Percentiles rank a stretch among this genome's conserved stretches.
phyloP scores from a whole-genome alignment of 768 basidiomycete species.

The Amanita molliuscula region DNA sequence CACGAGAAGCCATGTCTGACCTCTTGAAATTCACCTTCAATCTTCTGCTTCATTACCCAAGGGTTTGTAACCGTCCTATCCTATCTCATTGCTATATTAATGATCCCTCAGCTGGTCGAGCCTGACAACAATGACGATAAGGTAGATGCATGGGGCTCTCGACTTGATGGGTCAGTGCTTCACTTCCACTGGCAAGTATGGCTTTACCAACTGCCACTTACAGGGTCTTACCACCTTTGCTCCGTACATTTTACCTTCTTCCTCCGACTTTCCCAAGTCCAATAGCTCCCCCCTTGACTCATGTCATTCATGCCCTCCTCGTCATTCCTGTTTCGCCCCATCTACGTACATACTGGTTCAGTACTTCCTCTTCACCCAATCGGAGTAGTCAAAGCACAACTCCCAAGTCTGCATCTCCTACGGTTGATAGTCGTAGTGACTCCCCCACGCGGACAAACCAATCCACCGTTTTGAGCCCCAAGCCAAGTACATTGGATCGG shows the following conservation, averaged over 20 bases:
- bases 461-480: slow-evolving; percentile 20
- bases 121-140: slow-evolving; percentile 32
- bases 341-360: slow-evolving; percentile 57
- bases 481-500: slow-evolving; percentile 42
- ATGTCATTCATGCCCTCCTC: slow-evolving; percentile 76
- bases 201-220: background rate
- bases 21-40: slow-evolving; percentile 82
- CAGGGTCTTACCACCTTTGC: slow-evolving; percentile 62
- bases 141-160: slow-evolving; percentile 67
- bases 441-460: slow-evolving; percentile 23
- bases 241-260: slow-evolving; percentile 60
- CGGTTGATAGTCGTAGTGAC: slow-evolving; percentile 25
- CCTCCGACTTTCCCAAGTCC: slow-evolving; percentile 54
- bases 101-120: slow-evolving; percentile 25
- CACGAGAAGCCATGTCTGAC: slow-evolving; percentile 71
- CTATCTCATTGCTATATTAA: background rate
- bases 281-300: slow-evolving; percentile 63
- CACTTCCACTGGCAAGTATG: background rate
- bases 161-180: slow-evolving; percentile 54
- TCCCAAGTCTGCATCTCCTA: slow-evolving; percentile 25
- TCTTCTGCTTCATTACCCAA: slow-evolving; percentile 71
- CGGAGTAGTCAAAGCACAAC: slow-evolving; percentile 23
- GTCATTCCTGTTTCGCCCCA: slow-evolving; percentile 57
- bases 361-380: slow-evolving; percentile 22
- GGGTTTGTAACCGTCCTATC: slow-evolving; percentile 28